phyloP scores from a whole-genome alignment of 2,329 filamentous ascomycete species.

The Pseudovirgaria hyperparasitica region DNA sequence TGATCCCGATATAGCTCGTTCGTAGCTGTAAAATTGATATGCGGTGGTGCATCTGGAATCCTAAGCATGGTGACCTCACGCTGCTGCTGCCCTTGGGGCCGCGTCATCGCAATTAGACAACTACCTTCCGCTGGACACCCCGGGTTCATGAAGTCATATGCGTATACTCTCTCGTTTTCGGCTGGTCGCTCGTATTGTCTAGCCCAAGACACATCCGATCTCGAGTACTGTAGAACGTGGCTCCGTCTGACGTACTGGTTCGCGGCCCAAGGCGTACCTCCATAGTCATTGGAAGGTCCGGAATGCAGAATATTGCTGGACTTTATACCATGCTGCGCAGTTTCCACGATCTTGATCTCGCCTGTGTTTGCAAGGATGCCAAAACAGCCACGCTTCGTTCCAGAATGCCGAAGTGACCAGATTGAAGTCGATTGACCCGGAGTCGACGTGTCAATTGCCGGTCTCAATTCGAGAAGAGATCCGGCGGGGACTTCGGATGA shows the following conservation, averaged over 20 bases:
- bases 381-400: slow-evolving; percentile 43
- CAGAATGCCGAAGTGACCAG: slow-evolving; percentile 50
- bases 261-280: slow-evolving; percentile 9
- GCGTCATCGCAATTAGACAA: slow-evolving; percentile 39
- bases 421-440: slow-evolving; percentile 40
- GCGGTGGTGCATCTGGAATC: slow-evolving; percentile 29
- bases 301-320: slow-evolving; percentile 1
- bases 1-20: slow-evolving; percentile 28
- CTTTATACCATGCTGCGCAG: slow-evolving; percentile 36
- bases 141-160: slow-evolving; percentile 47
- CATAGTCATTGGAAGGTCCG: neutral
- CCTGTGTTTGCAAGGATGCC: slow-evolving; percentile 47
- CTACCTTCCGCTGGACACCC: slow-evolving; percentile 33
- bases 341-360: slow-evolving; percentile 44
- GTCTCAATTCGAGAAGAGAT: slow-evolving; percentile 44
- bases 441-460: slow-evolving; percentile 37
- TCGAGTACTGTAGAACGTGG: slow-evolving; percentile 31
- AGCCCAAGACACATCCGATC: too few relatives aligned
- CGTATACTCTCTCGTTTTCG: slow-evolving; percentile 39
- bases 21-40: slow-evolving; percentile 29
- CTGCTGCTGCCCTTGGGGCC: too few relatives aligned
- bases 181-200: slow-evolving; percentile 26
- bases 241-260: slow-evolving; percentile 32
- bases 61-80: slow-evolving; percentile 37
- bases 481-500: slow-evolving; percentile 41